A percentile compares a stretch with the other conserved stretches of the same genome.
Evolutionary conservation across 139 green algal genomes (phyloP).

Genomic region (Coccomyxa sp.): DNA sequence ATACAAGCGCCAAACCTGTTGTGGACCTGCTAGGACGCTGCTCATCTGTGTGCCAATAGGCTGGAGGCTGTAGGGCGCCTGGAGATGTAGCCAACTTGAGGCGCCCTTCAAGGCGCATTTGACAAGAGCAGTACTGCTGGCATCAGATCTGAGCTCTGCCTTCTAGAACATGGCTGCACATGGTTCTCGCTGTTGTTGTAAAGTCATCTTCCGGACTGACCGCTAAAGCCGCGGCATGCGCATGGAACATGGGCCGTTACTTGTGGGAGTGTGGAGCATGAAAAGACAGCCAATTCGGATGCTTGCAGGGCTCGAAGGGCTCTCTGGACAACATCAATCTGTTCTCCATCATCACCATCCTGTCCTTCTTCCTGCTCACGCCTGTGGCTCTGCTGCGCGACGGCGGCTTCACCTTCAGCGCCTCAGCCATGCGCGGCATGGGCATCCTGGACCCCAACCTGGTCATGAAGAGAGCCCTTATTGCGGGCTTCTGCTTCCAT

Average conservation of each 20-base stretch:
- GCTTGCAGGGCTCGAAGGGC: constrained; percentile 9
- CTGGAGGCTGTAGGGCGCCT: too few species aligned
- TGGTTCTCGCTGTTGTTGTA: too few species aligned
- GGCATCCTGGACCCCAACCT: constrained; percentile 41
- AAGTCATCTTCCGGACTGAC: neutral
- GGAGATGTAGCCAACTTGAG: too few species aligned
- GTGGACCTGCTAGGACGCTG: too few species aligned
- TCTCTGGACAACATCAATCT: constrained; percentile 88
- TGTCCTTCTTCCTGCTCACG: constrained; percentile 77
- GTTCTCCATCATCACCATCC: constrained; percentile 95
- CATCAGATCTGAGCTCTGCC: too few species aligned
- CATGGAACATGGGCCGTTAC: neutral
- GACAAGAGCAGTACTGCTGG: too few species aligned
- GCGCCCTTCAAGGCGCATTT: too few species aligned
- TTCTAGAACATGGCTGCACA: too few species aligned
- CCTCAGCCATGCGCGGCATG: constrained; percentile 34
- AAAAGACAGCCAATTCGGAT: neutral
- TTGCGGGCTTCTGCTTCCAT: constrained; percentile 92
- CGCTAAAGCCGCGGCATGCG: neutral
- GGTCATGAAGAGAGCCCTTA: constrained; percentile 42
- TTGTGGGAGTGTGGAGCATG: neutral
- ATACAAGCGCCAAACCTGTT: too few species aligned
- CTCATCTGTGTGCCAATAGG: too few species aligned
- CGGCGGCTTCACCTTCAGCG: constrained; percentile 68
- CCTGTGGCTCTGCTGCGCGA: constrained; percentile 70